Evolutionary conservation across 495 filamentous ascomycete genomes (phyloP).

Genomic region (Aspergillus conjunctus): DNA sequence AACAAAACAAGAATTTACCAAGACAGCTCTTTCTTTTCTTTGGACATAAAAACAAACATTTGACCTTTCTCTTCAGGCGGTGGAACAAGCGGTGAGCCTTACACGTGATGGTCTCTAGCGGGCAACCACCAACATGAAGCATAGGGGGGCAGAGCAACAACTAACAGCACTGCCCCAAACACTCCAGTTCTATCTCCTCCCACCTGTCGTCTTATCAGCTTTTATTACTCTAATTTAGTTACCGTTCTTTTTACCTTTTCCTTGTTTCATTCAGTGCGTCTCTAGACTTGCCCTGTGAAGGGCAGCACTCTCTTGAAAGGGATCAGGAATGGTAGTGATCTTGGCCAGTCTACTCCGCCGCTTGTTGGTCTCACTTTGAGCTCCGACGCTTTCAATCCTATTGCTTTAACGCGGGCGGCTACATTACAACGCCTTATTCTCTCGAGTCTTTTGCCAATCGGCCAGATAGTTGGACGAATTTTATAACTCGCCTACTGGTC

Average conservation of each 20-base stretch:
- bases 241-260: slow-evolving; percentile 4
- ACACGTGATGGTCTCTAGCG: slow-evolving; percentile 30
- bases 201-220: slow-evolving; percentile 12
- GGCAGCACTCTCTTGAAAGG: slow-evolving; percentile 20
- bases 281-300: slow-evolving; percentile 7
- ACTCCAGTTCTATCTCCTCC: slow-evolving; percentile 19
- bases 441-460: slow-evolving; percentile 9
- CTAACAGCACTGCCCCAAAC: slow-evolving; percentile 28
- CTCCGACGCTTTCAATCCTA: slow-evolving; percentile 29
- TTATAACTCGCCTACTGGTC: slow-evolving; percentile 4
- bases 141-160: slow-evolving; percentile 29
- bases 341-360: slow-evolving; percentile 33
- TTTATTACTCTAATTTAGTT: slow-evolving; percentile 11
- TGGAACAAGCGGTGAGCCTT: slow-evolving; percentile 24
- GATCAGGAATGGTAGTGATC: slow-evolving; percentile 36
- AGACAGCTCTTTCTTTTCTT: neutral
- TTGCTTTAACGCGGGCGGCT: slow-evolving; percentile 24
- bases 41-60: slow-evolving; percentile 14
- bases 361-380: slow-evolving; percentile 39
- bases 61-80: slow-evolving; percentile 17
- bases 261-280: slow-evolving; percentile 7
- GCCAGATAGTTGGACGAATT: slow-evolving; percentile 10
- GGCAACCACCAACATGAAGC: slow-evolving; percentile 26
- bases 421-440: slow-evolving; percentile 9
- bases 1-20: no score